Conservation (phyloP, 2,329 filamentous ascomycete genomes). For the Claviceps sp. region DNA sequence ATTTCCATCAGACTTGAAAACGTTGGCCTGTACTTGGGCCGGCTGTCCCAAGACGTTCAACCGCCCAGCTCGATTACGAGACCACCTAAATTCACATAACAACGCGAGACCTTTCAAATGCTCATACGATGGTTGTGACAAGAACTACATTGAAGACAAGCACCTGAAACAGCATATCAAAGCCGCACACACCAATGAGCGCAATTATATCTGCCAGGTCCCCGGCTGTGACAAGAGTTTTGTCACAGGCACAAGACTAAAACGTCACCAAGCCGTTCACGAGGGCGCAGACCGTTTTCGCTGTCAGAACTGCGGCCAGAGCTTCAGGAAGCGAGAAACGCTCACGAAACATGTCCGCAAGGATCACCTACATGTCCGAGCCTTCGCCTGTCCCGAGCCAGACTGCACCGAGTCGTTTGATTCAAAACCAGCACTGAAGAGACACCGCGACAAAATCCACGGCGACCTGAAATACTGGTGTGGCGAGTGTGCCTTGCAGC, state of each 20-base stretch:
- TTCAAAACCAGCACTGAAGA: slow-evolving; percentile 53
- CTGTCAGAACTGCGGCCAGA: slow-evolving; percentile 62
- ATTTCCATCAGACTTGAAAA: slow-evolving; percentile 62
- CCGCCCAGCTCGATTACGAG: slow-evolving; percentile 64
- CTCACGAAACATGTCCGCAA: slow-evolving; percentile 69
- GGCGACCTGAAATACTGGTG: slow-evolving; percentile 62
- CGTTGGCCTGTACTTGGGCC: slow-evolving; percentile 58
- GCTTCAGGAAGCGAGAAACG: slow-evolving; percentile 79
- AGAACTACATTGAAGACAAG: slow-evolving; percentile 74
- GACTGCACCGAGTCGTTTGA: slow-evolving; percentile 60
- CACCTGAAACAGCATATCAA: slow-evolving; percentile 79
- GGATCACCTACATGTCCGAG: slow-evolving; percentile 58
- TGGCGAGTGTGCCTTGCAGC: slow-evolving; percentile 46
- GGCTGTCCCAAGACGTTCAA: slow-evolving; percentile 77
- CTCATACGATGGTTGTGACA: slow-evolving; percentile 55
- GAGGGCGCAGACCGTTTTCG: slow-evolving; percentile 57
- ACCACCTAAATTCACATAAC: slow-evolving; percentile 73
- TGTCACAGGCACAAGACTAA: slow-evolving; percentile 63
- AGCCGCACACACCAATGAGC: slow-evolving; percentile 60
- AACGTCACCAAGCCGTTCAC: slow-evolving; percentile 67
- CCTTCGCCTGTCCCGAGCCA: slow-evolving; percentile 53
- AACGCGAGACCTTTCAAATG: slow-evolving; percentile 74
- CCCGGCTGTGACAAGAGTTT: slow-evolving; percentile 68
- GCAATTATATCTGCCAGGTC: slow-evolving; percentile 58
- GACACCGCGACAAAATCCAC: slow-evolving; percentile 60